Evolutionary conservation across 2,329 filamentous ascomycete species (phyloP).

Genomic region (Fusarium tuaranense): DNA sequence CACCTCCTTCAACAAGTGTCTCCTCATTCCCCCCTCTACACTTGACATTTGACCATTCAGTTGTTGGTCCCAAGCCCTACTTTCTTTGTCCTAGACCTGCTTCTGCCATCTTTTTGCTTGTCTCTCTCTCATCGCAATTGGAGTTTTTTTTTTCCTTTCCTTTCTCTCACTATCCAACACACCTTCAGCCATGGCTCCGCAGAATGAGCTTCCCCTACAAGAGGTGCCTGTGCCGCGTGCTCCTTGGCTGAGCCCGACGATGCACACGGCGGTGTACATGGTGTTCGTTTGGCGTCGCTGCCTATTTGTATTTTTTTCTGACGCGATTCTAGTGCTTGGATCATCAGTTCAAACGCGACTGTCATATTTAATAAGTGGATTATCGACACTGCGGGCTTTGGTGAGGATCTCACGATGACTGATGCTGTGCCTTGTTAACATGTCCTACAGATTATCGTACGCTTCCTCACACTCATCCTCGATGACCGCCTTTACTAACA

Average conservation of each 20-base stretch:
- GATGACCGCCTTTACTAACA: neutral
- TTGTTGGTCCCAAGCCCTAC: neutral
- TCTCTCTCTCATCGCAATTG: neutral
- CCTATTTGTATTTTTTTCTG: neutral
- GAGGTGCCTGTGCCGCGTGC: neutral
- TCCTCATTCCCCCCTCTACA: neutral
- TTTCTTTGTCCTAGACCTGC: neutral
- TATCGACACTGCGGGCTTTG: conserved; percentile 17
- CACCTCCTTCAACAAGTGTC: neutral
- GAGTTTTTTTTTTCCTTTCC: neutral
- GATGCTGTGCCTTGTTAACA: neutral
- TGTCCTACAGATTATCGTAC: conserved; percentile 10
- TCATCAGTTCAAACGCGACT: conserved; percentile 7
- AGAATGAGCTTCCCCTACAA: neutral
- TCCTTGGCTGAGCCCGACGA: neutral
- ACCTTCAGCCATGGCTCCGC: neutral
- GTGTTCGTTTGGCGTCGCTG: neutral
- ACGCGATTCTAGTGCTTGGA: conserved; percentile 7
- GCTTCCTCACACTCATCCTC: accelerated
- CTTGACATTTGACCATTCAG: neutral
- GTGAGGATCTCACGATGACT: neutral
- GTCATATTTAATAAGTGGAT: conserved; percentile 25
- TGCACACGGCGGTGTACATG: conserved; percentile 11
- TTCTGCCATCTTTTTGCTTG: neutral
- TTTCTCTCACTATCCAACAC: neutral